Percentiles rank a stretch among this genome's conserved stretches.
These are phyloP conservation scores for Mentha longifolia DNA, from an alignment of 257 asterid genomes.

Conservation along the genomic window DNA sequence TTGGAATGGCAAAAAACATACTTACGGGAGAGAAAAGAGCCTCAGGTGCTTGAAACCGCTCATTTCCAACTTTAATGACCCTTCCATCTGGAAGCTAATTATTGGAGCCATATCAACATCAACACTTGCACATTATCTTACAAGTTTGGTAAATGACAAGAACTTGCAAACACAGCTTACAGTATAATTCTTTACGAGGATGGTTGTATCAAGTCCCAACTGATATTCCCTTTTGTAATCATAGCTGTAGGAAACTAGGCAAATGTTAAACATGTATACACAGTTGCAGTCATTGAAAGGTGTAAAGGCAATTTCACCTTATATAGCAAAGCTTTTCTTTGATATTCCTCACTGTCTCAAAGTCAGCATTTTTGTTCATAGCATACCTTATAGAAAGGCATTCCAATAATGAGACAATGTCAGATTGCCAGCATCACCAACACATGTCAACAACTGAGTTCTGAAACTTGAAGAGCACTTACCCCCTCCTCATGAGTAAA, in stretches of 20 bases:
- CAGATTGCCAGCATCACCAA: slow-evolving; percentile 23
- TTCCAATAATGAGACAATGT: slow-evolving; percentile 30
- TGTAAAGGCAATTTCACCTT: slow-evolving; percentile 53
- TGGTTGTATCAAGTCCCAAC: slow-evolving; percentile 95
- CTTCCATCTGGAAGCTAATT: slow-evolving; percentile 98
- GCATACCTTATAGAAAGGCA: slow-evolving; percentile 61
- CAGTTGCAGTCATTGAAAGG: slow-evolving; percentile 18
- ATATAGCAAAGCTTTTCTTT: slow-evolving; percentile 97
- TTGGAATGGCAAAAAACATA: slow-evolving; percentile 28
- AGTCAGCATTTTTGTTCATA: slow-evolving; percentile 88
- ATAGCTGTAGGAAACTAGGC: slow-evolving; percentile 54
- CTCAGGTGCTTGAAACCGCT: slow-evolving; percentile 97
- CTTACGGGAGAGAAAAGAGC: slow-evolving; percentile 97
- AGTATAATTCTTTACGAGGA: slow-evolving; percentile 94
- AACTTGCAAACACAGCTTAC: slow-evolving; percentile 52
- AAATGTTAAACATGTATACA: slow-evolving; percentile 17
- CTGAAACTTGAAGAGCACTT: slow-evolving; percentile 36
- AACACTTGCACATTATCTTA: slow-evolving; percentile 26
- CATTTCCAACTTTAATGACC: slow-evolving; percentile 92
- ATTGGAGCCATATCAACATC: slow-evolving; percentile 33
- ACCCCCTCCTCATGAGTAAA: slow-evolving; percentile 93
- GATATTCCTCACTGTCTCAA: slow-evolving; percentile 92
- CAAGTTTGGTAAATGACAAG: slow-evolving; percentile 13
- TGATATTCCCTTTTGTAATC: slow-evolving; percentile 99
- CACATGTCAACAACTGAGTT: slow-evolving; percentile 24